phyloP scores from a whole-genome alignment of 768 basidiomycete species.

The Lactarius akahatsu region DNA sequence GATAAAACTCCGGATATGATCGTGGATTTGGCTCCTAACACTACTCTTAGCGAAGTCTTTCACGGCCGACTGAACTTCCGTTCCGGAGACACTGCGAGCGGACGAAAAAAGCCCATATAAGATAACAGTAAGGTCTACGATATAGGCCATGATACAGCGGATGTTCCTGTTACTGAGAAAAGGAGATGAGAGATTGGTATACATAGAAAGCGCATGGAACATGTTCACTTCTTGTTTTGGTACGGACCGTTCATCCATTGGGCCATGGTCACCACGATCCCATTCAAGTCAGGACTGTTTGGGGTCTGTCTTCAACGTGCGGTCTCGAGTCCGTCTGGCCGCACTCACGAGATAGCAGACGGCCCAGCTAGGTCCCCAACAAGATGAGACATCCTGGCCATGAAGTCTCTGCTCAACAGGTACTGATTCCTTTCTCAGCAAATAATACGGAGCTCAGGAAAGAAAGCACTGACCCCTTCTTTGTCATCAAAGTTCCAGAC shows the following conservation, averaged over 20 bases:
- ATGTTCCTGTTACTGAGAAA: neutral
- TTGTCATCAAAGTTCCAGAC: constrained; percentile 9
- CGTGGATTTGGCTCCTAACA: neutral
- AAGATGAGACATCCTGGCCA: neutral
- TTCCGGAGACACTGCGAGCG: neutral
- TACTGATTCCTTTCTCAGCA: constrained; percentile 9
- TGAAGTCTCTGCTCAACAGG: constrained; percentile 2
- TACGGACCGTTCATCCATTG: neutral
- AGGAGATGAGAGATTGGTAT: neutral
- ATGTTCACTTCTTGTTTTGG: neutral
- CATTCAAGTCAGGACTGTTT: neutral
- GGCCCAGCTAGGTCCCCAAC: neutral
- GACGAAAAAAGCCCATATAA: neutral
- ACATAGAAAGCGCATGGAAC: neutral
- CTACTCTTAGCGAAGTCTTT: neutral
- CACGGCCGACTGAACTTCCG: neutral
- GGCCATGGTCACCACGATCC: too few relatives aligned
- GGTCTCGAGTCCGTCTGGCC: neutral
- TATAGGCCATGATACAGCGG: constrained; percentile 16
- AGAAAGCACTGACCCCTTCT: neutral
- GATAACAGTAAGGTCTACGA: constrained; percentile 16
- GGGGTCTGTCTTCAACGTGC: neutral
- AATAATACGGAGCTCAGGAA: neutral
- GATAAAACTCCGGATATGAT: constrained; percentile 1
- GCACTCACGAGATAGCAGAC: neutral